Conservation (phyloP, 345 rosid species). For the Gossypium thurberi region DNA sequence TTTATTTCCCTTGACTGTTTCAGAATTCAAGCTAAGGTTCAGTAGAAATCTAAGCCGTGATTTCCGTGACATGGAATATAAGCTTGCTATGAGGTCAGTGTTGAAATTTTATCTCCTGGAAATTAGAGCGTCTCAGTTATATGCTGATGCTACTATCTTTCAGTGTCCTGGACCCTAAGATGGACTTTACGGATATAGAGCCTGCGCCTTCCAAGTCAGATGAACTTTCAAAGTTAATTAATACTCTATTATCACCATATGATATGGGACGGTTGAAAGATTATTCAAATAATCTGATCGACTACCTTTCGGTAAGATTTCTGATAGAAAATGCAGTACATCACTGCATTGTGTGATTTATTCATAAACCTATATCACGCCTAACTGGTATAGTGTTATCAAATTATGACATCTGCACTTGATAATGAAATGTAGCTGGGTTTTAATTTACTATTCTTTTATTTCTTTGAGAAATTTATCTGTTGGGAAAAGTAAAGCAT, state of each 20-base stretch:
- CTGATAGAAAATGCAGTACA: background rate
- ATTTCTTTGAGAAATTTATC: background rate
- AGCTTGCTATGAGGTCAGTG: conserved; percentile 85
- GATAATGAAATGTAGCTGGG: background rate
- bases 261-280: conserved; percentile 65
- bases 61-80: conserved; percentile 73
- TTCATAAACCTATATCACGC: background rate
- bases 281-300: conserved; percentile 59
- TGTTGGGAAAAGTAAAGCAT: background rate
- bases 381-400: background rate
- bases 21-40: conserved; percentile 75
- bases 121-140: conserved; percentile 5
- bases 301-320: conserved; percentile 54
- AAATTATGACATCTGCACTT: background rate
- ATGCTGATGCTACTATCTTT: conserved; percentile 22
- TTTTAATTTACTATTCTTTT: background rate
- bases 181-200: conserved; percentile 44
- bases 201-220: conserved; percentile 34
- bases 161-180: conserved; percentile 87
- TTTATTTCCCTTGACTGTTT: conserved; percentile 9
- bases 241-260: conserved; percentile 44
- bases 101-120: conserved; percentile 9
- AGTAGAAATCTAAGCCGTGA: conserved; percentile 46
- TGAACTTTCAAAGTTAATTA: conserved; percentile 42
- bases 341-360: background rate